Base-by-base conservation (phyloP, 2,329 filamentous ascomycete genomes). In the Chrysoporthe austroafricana region DNA sequence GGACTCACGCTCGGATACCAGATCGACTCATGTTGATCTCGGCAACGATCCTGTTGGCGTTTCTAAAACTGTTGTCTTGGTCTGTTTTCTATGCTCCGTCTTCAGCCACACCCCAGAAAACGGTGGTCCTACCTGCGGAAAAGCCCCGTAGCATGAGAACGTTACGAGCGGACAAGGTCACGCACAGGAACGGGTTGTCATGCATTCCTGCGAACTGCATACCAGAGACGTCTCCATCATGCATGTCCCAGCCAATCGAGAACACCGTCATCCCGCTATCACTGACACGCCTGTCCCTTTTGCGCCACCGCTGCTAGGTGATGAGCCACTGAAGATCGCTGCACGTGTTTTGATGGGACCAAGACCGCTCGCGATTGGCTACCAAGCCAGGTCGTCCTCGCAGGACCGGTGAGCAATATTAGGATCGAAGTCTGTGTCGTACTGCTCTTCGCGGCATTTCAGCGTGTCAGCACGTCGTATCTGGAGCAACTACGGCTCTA, bases 331-430 rank as follows among this genome's bases (percentile, higher is more conserved):
- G 36, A 18, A 11, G 16, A 63, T 14, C 11, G 7, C 26, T 46
- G 21, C 59, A 46, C 59, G 26, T 34, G 43, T 7, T 32, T 8
- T n/a, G 59, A 16, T 48, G 59, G 48, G 6, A 13, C 26, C n/a
- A n/a, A 43, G 11, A 21, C 6, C 18, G 39, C 26, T 18, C 34
- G 50, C 8, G 9, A 56, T 56, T 32, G 43, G n/a, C 16, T 13
- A 11, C 59, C 43, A 44, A 32, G n/a, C 6, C n/a, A 48, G 26
- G 32, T 26, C 43, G 59, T 26, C 42, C 26, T 46, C 32, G 43
- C 43, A 46, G 43, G 42, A 48, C 43, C 59, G 13, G 59, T 48
- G 57, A 11, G 54, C 16, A 57, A 57, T 57, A 57, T 39, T 57
- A 2, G 18, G 8, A 3, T 11, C 34, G 14, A 18, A 21, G n/a